These are phyloP conservation scores for Coemansia sp. DNA, from an alignment of 192 early-diverging fungal genomes.

Conservation along the genomic window DNA sequence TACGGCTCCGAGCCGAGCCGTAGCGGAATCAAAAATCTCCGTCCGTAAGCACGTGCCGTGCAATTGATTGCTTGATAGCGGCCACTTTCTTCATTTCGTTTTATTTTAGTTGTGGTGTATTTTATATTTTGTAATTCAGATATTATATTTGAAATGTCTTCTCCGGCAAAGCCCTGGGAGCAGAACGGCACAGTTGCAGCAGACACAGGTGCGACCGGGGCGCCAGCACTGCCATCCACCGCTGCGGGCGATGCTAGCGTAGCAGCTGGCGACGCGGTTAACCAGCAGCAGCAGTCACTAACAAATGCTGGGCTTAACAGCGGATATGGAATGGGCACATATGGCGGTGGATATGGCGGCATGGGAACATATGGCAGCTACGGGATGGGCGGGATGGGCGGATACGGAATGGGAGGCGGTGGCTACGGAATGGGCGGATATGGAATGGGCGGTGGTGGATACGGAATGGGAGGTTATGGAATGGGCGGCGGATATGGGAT, in stretches of 20 bases:
- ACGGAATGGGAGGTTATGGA: slow-evolving; percentile 56
- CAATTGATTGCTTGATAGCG: neutral
- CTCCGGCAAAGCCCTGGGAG: slow-evolving; percentile 54
- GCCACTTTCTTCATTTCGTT: neutral
- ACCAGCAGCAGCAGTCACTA: slow-evolving; percentile 8
- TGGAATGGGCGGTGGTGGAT: slow-evolving; percentile 56
- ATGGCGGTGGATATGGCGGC: slow-evolving; percentile 50
- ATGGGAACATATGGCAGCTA: slow-evolving; percentile 27
- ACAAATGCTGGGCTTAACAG: slow-evolving; percentile 5
- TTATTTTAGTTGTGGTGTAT: neutral
- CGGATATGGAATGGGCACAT: slow-evolving; percentile 48
- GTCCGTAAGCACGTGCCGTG: neutral
- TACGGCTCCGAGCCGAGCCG: neutral
- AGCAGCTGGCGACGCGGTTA: slow-evolving; percentile 13
- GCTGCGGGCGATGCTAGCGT: slow-evolving; percentile 30
- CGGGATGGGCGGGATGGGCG: slow-evolving; percentile 19
- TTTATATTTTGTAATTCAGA: slow-evolving; percentile 1
- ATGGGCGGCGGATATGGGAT: slow-evolving; percentile 57
- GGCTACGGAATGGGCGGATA: slow-evolving; percentile 36
- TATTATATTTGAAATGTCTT: slow-evolving; percentile 22
- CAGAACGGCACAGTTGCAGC: slow-evolving; percentile 11
- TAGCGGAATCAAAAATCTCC: neutral
- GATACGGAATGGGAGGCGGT: slow-evolving; percentile 31
- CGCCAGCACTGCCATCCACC: slow-evolving; percentile 29
- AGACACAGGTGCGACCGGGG: neutral